These are phyloP conservation scores for Physaria fendleri DNA, from an alignment of 345 rosid genomes.

Conservation along the genomic window DNA sequence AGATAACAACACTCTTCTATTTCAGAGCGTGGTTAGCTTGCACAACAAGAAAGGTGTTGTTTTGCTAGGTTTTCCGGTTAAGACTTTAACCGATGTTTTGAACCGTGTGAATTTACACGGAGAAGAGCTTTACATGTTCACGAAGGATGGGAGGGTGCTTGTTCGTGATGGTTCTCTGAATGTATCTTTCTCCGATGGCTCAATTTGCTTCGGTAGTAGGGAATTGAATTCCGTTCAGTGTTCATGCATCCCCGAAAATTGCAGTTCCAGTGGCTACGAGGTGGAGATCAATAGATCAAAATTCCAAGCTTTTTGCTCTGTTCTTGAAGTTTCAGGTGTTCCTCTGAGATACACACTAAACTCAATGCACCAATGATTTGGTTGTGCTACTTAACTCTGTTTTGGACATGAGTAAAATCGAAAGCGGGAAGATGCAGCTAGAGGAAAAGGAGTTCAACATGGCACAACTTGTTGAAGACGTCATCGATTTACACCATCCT, in stretches of 20 bases:
- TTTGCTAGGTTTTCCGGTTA: conserved; percentile 21
- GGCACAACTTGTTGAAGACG: no score
- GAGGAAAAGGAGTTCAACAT: no score
- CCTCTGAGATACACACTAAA: no score
- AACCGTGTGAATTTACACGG: conserved; percentile 15
- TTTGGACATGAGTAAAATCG: no score
- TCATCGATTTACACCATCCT: no score
- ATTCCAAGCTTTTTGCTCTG: conserved; percentile 20
- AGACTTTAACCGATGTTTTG: background rate
- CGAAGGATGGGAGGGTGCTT: conserved; percentile 4
- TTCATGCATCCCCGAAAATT: conserved; percentile 9
- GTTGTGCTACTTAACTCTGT: no score
- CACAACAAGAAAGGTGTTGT: conserved; percentile 21
- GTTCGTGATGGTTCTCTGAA: conserved; percentile 1
- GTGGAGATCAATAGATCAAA: conserved; percentile 11
- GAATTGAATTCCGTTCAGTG: background rate
- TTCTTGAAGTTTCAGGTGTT: conserved; percentile 23
- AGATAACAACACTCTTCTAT: conserved; percentile 1
- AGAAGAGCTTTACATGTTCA: conserved; percentile 21
- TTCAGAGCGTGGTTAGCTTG: conserved; percentile 16
- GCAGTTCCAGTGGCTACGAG: background rate
- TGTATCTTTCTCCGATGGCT: conserved; percentile 15
- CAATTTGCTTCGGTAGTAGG: conserved; percentile 8
- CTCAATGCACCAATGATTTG: no score
- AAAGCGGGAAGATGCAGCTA: no score